These are phyloP conservation scores for Cyclocybe cylindracea DNA, from an alignment of 768 basidiomycete genomes.

Conservation along the genomic window DNA sequence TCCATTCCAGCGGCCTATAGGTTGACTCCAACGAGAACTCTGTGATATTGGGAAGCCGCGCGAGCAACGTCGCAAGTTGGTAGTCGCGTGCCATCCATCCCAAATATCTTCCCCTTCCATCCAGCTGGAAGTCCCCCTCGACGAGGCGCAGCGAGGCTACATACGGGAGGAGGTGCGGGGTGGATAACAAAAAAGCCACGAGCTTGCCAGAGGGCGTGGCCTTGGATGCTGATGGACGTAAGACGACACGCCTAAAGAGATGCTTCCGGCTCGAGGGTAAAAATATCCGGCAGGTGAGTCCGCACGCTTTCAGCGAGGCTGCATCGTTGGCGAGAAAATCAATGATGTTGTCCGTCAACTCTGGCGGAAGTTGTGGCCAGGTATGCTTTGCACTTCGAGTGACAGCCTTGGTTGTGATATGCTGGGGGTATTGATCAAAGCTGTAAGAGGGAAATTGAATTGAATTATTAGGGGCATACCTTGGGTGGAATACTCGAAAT, in stretches of 20 bases:
- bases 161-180: constrained; percentile 2
- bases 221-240: neutral
- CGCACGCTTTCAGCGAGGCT: neutral
- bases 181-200: neutral
- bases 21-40: too few species aligned
- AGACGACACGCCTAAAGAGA: constrained; percentile 3
- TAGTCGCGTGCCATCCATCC: too few species aligned
- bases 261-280: constrained; percentile 6
- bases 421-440: too few species aligned
- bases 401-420: neutral
- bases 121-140: neutral
- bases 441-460: too few species aligned
- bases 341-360: constrained; percentile 8
- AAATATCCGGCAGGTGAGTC: constrained; percentile 1
- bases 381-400: neutral
- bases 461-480: too few species aligned
- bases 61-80: too few species aligned
- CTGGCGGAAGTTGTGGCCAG: constrained; percentile 4
- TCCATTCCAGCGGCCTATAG: too few species aligned
- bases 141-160: constrained; percentile 5
- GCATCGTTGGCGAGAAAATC: constrained; percentile 7
- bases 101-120: too few species aligned
- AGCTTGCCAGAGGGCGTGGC: neutral
- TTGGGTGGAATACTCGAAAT: too few species aligned
- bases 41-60: too few species aligned